Evolutionary conservation across 768 basidiomycete species (phyloP).

Genomic region (Cystofilobasidium bisporidii): DNA sequence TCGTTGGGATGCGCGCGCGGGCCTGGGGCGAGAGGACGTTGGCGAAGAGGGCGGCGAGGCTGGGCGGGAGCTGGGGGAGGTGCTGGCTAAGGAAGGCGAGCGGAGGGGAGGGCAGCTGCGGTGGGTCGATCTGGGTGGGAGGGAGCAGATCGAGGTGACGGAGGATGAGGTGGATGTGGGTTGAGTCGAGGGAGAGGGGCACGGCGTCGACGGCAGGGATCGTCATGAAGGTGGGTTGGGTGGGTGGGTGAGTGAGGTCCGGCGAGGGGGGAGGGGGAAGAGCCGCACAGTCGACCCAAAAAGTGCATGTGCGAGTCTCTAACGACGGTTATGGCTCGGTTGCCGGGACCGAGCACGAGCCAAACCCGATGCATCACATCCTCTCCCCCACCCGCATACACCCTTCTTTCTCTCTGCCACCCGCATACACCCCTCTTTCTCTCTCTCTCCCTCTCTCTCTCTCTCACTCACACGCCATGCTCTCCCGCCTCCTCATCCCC

Average conservation of each 20-base stretch:
- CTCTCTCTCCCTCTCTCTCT: too few relatives aligned
- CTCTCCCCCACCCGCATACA: too few relatives aligned
- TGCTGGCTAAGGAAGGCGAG: not conserved
- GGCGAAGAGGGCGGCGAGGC: not conserved
- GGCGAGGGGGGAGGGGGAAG: too few relatives aligned
- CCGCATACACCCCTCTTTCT: too few relatives aligned
- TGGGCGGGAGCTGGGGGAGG: not conserved
- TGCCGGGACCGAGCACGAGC: too few relatives aligned
- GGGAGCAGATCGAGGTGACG: not conserved
- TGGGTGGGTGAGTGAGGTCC: not conserved
- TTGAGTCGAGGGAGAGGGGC: not conserved
- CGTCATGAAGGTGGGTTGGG: not conserved
- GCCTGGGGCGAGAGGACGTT: not conserved
- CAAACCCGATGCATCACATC: too few relatives aligned
- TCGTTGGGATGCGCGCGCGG: not conserved
- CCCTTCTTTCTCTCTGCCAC: too few relatives aligned
- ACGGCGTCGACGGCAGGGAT: not conserved
- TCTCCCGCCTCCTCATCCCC: too few relatives aligned
- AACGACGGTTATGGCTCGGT: too few relatives aligned
- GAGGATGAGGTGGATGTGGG: not conserved
- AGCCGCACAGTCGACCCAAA: too few relatives aligned
- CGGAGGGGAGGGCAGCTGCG: not conserved
- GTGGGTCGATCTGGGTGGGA: not conserved
- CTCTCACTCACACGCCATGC: too few relatives aligned
- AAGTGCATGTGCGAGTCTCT: too few relatives aligned